These are phyloP conservation scores for Stipa capillata DNA, from an alignment of 176 grass and related monocot genomes.

Conservation along the genomic window DNA sequence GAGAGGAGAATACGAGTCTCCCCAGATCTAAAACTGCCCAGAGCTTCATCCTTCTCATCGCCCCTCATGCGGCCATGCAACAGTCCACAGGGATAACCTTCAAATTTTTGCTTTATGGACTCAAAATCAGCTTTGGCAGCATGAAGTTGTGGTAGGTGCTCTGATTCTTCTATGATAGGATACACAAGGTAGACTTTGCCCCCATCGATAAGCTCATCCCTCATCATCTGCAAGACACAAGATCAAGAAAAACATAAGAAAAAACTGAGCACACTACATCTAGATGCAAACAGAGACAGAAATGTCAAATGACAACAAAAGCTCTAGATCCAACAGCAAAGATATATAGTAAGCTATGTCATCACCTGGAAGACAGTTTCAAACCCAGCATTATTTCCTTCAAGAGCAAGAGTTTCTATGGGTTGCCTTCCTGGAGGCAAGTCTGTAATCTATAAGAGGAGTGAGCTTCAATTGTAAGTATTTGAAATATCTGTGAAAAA, in stretches of 20 bases:
- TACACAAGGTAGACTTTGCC: slow-evolving; percentile 93
- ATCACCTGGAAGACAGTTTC: slow-evolving; percentile 79
- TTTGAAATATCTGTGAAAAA: neutral
- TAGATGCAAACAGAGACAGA: neutral
- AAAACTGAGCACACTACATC: neutral
- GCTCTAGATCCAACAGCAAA: neutral
- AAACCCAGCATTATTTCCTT: slow-evolving; percentile 85
- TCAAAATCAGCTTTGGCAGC: slow-evolving; percentile 66
- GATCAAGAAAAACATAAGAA: slow-evolving; percentile 1
- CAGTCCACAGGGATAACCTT: slow-evolving; percentile 69
- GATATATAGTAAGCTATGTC: neutral
- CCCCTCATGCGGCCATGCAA: slow-evolving; percentile 82
- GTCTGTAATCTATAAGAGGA: slow-evolving; percentile 65
- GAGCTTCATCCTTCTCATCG: slow-evolving; percentile 59
- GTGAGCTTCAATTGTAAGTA: neutral
- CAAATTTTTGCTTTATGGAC: slow-evolving; percentile 56
- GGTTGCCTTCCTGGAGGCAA: slow-evolving; percentile 85
- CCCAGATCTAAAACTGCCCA: slow-evolving; percentile 78
- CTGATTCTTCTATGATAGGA: slow-evolving; percentile 88
- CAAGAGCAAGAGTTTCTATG: slow-evolving; percentile 68
- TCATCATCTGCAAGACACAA: slow-evolving; percentile 65
- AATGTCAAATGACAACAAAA: slow-evolving; percentile 7
- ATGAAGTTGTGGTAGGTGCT: slow-evolving; percentile 66
- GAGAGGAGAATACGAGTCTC: slow-evolving; percentile 64
- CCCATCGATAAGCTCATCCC: slow-evolving; percentile 56